phyloP scores from a whole-genome alignment of 495 filamentous ascomycete species.

The Tuber brumale region DNA sequence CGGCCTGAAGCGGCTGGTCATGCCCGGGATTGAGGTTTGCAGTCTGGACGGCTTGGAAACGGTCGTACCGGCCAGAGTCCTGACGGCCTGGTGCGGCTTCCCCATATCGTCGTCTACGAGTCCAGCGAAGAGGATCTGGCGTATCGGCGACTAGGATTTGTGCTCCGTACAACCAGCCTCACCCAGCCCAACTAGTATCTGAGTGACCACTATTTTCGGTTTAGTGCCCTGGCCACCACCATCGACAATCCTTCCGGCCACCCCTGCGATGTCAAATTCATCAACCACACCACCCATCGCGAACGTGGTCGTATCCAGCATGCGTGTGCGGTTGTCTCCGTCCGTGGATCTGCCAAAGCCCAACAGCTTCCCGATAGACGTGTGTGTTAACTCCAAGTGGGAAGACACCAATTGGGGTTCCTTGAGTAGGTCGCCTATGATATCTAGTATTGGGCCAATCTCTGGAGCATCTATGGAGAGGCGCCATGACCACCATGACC shows the following conservation, averaged over 20 bases:
- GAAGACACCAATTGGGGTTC: conserved; percentile 29
- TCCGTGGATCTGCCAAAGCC: conserved; percentile 26
- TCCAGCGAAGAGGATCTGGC: conserved; percentile 15
- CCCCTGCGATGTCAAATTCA: conserved; percentile 17
- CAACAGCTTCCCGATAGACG: conserved; percentile 17
- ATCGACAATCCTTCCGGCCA: conserved; percentile 7
- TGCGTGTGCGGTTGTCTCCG: conserved; percentile 6
- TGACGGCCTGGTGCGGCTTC: conserved; percentile 22
- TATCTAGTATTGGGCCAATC: conserved; percentile 26
- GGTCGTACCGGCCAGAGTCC: conserved; percentile 13
- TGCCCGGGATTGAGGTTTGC: background rate
- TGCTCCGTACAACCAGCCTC: background rate
- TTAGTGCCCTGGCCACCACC: background rate
- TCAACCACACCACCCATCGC: conserved; percentile 20
- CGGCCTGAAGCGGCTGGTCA: conserved; percentile 1
- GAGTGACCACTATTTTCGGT: background rate
- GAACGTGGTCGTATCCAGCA: conserved; percentile 12
- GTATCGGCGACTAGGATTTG: conserved; percentile 6
- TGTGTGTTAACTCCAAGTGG: conserved; percentile 15
- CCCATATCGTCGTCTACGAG: background rate
- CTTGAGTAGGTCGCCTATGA: conserved; percentile 23
- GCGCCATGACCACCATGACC: conserved; percentile 27
- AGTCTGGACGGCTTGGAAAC: conserved; percentile 17
- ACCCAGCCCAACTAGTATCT: background rate
- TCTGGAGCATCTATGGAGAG: conserved; percentile 26